Percentiles rank a stretch among this genome's conserved stretches.
Evolutionary conservation across 208 protist species (phyloP).

Genomic region (Trichomonas gallinae): DNA sequence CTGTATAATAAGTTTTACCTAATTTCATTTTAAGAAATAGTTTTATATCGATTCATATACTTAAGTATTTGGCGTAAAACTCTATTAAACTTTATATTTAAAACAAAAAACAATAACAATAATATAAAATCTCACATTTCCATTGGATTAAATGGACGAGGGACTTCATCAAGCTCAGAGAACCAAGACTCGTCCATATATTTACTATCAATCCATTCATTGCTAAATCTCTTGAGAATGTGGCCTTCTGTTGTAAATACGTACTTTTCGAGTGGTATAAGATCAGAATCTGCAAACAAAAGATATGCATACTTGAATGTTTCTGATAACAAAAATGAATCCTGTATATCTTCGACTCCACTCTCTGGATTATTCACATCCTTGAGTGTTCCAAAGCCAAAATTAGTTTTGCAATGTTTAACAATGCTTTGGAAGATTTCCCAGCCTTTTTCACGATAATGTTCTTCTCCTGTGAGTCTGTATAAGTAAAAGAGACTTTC

Average conservation of each 20-base stretch:
- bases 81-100: too few species aligned
- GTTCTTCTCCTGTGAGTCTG: conserved; percentile 28
- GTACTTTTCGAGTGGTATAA: conserved; percentile 35
- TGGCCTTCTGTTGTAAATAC: conserved; percentile 56
- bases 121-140: background rate
- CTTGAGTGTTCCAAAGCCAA: conserved; percentile 48
- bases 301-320: conserved; percentile 82
- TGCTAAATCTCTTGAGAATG: conserved; percentile 8
- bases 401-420: conserved; percentile 43
- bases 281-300: conserved; percentile 52
- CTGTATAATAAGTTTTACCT: too few species aligned
- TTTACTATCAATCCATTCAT: background rate
- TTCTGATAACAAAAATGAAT: conserved; percentile 73
- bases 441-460: conserved; percentile 55
- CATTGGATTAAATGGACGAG: background rate
- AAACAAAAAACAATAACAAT: too few species aligned
- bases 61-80: too few species aligned
- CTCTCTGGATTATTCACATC: conserved; percentile 29
- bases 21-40: too few species aligned
- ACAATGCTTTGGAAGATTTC: conserved; percentile 52
- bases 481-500: conserved; percentile 37
- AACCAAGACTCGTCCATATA: background rate
- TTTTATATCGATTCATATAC: too few species aligned
- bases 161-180: background rate
- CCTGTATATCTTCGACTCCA: conserved; percentile 58